Percentiles rank a stretch among this genome's conserved stretches.
Conservation (phyloP, 2,329 filamentous ascomycete species). For the Talaromyces verruculosus region DNA sequence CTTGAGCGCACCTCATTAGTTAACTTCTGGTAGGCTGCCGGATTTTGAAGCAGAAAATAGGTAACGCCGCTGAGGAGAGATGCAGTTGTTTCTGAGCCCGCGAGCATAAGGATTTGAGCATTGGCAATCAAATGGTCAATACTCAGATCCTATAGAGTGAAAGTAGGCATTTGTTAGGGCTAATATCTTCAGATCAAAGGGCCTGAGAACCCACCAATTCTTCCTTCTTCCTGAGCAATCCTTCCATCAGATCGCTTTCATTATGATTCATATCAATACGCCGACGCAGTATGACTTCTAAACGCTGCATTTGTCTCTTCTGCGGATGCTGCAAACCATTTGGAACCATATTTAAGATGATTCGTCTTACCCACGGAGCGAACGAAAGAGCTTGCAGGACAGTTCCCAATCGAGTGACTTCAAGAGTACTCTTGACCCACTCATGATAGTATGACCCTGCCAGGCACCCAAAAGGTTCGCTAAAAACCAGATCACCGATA, state of each 20-base stretch:
- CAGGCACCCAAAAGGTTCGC: background rate
- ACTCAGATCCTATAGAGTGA: background rate
- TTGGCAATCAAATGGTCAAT: background rate
- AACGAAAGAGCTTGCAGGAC: background rate
- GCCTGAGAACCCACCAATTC: background rate
- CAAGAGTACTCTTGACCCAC: background rate
- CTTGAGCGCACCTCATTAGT: background rate
- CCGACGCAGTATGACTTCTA: background rate
- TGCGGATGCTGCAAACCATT: background rate
- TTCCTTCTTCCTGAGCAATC: background rate
- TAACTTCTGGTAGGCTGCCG: background rate
- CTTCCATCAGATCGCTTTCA: background rate
- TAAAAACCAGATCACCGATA: background rate
- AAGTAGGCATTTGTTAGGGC: background rate
- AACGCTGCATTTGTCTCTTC: background rate
- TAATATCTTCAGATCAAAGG: background rate
- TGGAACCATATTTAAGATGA: background rate
- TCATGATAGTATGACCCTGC: background rate
- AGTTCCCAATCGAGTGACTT: background rate
- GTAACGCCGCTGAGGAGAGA: background rate
- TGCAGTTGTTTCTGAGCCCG: background rate
- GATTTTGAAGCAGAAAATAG: background rate
- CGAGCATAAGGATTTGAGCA: background rate
- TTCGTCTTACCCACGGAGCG: background rate
- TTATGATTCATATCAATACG: background rate